Evolutionary conservation across 2,329 filamentous ascomycete species (phyloP), one percentile per base, ranked within the genome.

Genomic region (Parascedosporium putredinis): DNA sequence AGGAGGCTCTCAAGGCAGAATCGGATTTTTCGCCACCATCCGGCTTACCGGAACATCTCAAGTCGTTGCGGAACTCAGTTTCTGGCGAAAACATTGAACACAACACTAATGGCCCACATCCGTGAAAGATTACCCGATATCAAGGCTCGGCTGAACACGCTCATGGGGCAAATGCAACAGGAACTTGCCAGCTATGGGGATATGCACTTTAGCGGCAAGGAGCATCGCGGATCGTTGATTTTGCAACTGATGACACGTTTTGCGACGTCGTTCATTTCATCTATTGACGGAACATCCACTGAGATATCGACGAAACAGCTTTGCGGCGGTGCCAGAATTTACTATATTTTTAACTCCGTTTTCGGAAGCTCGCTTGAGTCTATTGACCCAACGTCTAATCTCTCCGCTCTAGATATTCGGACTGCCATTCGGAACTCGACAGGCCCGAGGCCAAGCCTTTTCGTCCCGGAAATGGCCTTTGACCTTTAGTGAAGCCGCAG

Each of bases 131-230:
- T 98, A 59, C 93, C 93, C 25, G 93, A 98, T 65, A 98, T 98
- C 73, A 98, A 98, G 70, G 93, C 93, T 46, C 84, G 93, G 50
- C 76, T 98, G 54, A 98, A 98, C 67, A 98, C 93, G 1, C 73
- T 98, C 47, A 98, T 98, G 93, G 93, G 93, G n/a, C 93, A 98
- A 68, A 97, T 93, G 45, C 93, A 98, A 64, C 93, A 98, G 70
- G 93, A 98, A 66, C 76, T 98, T 51, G 93, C 93, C 40, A 95
- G 91, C 67, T 98, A 98, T 63, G 93, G 93, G 33, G 94, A 97
- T 64, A 95, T 93, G 72, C 87, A 95, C 59, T 98, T 98, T 64
- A 95, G 87, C 55, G 93, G 93, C 59, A 95, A 95, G 66, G 93
- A 97, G 65, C 93, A 98, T 64, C 81, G 91, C 47, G 93, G 93